phyloP scores from a whole-genome alignment of 1,284 basidiomycete species.

The Pseudozyma flocculosa region DNA sequence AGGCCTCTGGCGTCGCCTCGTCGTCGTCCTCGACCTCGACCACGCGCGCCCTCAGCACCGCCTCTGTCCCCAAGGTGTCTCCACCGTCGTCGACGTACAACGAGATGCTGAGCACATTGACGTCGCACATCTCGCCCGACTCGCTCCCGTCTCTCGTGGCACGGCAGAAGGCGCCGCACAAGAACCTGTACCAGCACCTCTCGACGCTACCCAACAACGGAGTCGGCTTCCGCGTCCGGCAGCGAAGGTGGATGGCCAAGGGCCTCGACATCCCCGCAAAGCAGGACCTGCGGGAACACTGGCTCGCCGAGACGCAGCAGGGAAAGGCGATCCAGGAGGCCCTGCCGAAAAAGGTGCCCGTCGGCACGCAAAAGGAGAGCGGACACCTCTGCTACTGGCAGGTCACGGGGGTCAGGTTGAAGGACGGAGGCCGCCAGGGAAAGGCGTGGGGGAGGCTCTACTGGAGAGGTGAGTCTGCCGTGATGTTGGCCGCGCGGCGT shows the following conservation, averaged over 20 bases:
- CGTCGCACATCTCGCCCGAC: constrained; percentile 16
- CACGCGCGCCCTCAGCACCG: too few relatives aligned
- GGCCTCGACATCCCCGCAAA: constrained; percentile 22
- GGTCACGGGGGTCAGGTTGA: constrained; percentile 35
- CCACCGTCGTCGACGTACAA: too few relatives aligned
- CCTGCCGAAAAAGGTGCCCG: not conserved
- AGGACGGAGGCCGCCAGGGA: constrained; percentile 40
- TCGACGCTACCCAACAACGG: constrained; percentile 35
- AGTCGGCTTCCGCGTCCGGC: constrained; percentile 25
- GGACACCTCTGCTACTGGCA: constrained; percentile 37
- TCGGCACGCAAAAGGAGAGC: constrained; percentile 5
- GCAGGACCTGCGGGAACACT: constrained; percentile 12
- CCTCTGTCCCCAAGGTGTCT: too few relatives aligned
- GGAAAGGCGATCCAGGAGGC: not conserved
- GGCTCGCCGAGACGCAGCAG: not conserved
- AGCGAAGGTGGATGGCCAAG: constrained; percentile 33
- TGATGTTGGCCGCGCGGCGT: too few relatives aligned
- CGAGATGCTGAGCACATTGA: not conserved
- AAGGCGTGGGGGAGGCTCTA: constrained; percentile 42
- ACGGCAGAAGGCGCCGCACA: constrained; percentile 16
- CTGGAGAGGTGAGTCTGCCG: constrained; percentile 40
- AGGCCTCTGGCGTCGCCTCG: not conserved
- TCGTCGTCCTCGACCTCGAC: not conserved
- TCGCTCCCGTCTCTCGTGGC: constrained; percentile 21
- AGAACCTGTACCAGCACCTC: constrained; percentile 40